phyloP scores from a whole-genome alignment of 2,329 filamentous ascomycete species.

The Monosporascus sp. region DNA sequence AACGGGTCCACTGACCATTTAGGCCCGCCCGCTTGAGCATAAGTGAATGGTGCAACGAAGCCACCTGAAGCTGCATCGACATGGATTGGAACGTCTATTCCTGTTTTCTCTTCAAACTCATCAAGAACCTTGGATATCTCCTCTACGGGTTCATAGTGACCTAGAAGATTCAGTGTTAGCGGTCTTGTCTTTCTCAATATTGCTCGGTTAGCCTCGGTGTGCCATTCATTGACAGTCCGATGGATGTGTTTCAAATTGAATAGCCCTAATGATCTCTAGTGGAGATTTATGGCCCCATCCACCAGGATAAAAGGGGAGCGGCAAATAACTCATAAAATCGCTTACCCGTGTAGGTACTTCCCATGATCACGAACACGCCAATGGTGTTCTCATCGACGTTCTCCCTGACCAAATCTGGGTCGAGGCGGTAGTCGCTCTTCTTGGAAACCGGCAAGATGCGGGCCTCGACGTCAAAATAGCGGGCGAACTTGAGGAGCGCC shows the following conservation, averaged over 20 bases:
- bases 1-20: constrained; percentile 45
- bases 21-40: constrained; percentile 46
- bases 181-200: too few relatives aligned
- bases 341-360: constrained; percentile 61
- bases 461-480: constrained; percentile 70
- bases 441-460: constrained; percentile 58
- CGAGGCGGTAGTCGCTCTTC: constrained; percentile 56
- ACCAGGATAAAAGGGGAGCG: not conserved
- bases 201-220: too few relatives aligned
- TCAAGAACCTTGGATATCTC: constrained; percentile 62
- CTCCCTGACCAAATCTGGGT: constrained; percentile 58
- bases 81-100: constrained; percentile 62
- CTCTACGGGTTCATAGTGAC: constrained; percentile 68
- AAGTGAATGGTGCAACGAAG: constrained; percentile 57
- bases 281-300: too few relatives aligned
- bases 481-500: constrained; percentile 65
- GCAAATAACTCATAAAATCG: not conserved
- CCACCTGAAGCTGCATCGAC: constrained; percentile 58
- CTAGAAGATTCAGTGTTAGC: not conserved
- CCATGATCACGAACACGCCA: constrained; percentile 68
- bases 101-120: constrained; percentile 55
- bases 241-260: not conserved
- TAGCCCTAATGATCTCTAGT: too few relatives aligned
- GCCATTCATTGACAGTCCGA: not conserved
- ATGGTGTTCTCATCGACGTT: constrained; percentile 74